Evolutionary conservation across 1,139 yeast species (phyloP).

Genomic region (Zygoascus sp.): DNA sequence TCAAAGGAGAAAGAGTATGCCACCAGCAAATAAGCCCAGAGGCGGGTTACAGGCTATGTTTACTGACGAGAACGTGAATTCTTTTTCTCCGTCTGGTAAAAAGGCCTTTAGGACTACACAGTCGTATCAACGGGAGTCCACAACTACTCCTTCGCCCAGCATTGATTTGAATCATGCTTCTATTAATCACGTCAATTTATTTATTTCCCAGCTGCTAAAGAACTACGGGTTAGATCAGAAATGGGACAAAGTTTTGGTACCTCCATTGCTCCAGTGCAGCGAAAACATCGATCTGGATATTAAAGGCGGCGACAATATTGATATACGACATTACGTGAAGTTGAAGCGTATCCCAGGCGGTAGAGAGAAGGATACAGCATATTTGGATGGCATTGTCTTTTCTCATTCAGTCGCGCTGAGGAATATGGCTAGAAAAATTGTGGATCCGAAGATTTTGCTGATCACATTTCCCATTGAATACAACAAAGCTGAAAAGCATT

Average conservation of each 20-base stretch:
- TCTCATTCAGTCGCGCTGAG: constrained; percentile 82
- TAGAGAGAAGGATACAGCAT: constrained; percentile 48
- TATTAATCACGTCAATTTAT: constrained; percentile 40
- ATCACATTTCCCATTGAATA: constrained; percentile 90
- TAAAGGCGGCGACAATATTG: constrained; percentile 66
- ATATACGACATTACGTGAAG: constrained; percentile 82
- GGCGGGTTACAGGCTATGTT: constrained; percentile 1
- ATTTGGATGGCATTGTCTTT: constrained; percentile 76
- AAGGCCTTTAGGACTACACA: constrained; percentile 6
- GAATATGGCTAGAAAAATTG: constrained; percentile 62
- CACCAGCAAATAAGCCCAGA: constrained; percentile 10
- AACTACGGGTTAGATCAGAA: constrained; percentile 48
- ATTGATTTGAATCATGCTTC: constrained; percentile 39
- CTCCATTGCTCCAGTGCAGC: constrained; percentile 43
- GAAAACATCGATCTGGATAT: constrained; percentile 52
- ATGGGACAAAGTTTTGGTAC: constrained; percentile 50
- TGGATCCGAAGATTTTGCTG: constrained; percentile 70
- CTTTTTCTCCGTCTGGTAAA: constrained; percentile 4
- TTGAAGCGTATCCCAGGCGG: constrained; percentile 83
- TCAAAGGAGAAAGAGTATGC: constrained; percentile 26
- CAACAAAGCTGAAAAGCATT: constrained; percentile 59
- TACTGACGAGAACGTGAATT: constrained; percentile 3
- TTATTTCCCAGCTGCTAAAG: constrained; percentile 60
- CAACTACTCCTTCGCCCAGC: constrained; percentile 17
- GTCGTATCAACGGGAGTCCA: constrained; percentile 6